Base-by-base conservation (phyloP, 805 yeast species). In the Nakazawaea ernobii region DNA sequence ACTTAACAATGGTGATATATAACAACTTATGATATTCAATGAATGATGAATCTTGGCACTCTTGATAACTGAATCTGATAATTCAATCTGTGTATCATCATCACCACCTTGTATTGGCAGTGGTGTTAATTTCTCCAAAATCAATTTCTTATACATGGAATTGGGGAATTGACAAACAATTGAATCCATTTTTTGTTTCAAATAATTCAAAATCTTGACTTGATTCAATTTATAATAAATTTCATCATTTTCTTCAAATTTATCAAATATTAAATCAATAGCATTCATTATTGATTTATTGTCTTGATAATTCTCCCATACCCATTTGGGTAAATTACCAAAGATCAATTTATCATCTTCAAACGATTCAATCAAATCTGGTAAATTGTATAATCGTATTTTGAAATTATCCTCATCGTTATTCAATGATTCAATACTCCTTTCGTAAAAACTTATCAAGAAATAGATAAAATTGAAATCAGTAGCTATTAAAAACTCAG, bases 11-110 rank as follows among this genome's bases (percentile, higher is more conserved):
- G 53, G 45, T 15, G 61, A 59, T 1, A 77, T 62, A 51, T 70
- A 72, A 2, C 77, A 71, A 2, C 78, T 71, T 6, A 82, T 50
- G 28, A 81, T 59, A 27, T 75, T 72, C 3, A 81, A 61, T 6
- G 84, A 60, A 45, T 71, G 61, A 46, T 67, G 68, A 13, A 63
- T 58, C 15, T 69, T 62, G 14, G 72, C 64, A 2, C 68, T 55
- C 3, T 58, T 51, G n/a, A 71, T 54, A 1, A 74, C 63, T 7
- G 65, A 61, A 2, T 52, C 53, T 2, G 76, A 69, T 2, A 68
- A 67, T 20, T 20, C 24, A 20, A 20, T 20, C 24, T 3, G 24
- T 11, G 60, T 57, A 10, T 55, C 55, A 10, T 38, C 38, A 15
- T 15, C 39, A 20, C 27, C 36, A 26, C 17, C 28, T 13, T 20